A percentile compares a stretch with the other conserved stretches of the same genome.
Conservation (phyloP, 306 rosid species). For the Morella rubra region DNA sequence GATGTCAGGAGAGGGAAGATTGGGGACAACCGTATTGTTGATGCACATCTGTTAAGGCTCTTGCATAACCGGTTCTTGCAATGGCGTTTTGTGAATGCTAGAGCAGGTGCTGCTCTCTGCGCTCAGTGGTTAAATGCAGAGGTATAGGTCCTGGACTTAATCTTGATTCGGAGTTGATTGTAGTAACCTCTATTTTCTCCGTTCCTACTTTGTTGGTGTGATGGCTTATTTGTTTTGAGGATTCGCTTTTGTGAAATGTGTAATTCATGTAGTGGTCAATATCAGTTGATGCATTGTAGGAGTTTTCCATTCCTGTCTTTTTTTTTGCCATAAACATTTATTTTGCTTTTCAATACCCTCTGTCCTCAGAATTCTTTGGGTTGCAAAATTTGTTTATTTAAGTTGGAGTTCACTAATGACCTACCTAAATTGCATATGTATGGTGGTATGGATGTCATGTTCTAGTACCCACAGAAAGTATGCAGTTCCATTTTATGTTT, state of each 20-base stretch:
- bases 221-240: neutral
- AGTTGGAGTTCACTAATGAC: neutral
- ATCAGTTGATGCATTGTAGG: neutral
- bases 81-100: slow-evolving; percentile 86
- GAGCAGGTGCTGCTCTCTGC: slow-evolving; percentile 58
- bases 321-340: no score
- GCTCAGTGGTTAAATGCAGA: slow-evolving; percentile 73
- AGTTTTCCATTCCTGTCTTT: neutral
- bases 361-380: neutral
- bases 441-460: neutral
- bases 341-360: neutral
- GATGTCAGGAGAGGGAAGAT: slow-evolving; percentile 67
- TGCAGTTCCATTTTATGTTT: neutral
- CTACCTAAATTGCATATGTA: neutral
- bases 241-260: neutral
- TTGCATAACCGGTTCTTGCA: slow-evolving; percentile 76
- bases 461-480: neutral
- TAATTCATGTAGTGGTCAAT: neutral
- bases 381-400: neutral
- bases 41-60: slow-evolving; percentile 75
- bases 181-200: neutral
- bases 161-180: neutral
- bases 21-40: slow-evolving; percentile 59
- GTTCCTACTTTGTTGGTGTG: neutral
- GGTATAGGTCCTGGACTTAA: slow-evolving; percentile 45